Base-by-base conservation (phyloP, 345 rosid genomes). In the Hirschfeldia incana region DNA sequence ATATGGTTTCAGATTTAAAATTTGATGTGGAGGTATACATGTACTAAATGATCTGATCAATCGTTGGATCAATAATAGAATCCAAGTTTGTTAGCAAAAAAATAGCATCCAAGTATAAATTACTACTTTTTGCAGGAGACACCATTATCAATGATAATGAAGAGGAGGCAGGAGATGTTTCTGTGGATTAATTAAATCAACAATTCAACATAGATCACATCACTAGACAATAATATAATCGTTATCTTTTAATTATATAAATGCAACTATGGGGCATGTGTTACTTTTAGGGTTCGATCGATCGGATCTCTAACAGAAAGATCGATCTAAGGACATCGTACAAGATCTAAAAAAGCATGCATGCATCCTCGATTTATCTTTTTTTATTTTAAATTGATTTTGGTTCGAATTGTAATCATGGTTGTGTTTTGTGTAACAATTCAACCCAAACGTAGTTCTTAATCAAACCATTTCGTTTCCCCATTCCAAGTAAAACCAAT, bases 281-380 rank as follows among this genome's bases (percentile, higher is more conserved):
- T 26, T n/a, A n/a, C n/a, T n/a, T 67, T 49, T 4, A 57, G 42
- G 58, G 46, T 17, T 77, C 51, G 75, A 77, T 77, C 51, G 75
- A 77, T 77, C 58, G 33, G 70, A 77, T 77, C 80, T 77, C 55
- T 69, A 69, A 1, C 1, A 13, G 15, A 46, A 61, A 26, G 36
- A 34, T 6, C 8, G 34, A 9, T 33, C 33, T n/a, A 10, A 76
- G 11, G 49, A 44, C 17, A 21, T 33, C 69, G 64, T 9, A 69
- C 55, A 26, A 32, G 69, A 69, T 69, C 80, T 10, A 76, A 39
- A 65, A 65, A 57, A 37, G 37, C 46, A 65, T 65, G 68, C 55
- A 49, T 49, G 55, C 55, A 49, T 13, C 55, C 55, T 49, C 55
- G 16, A 49, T 4, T 4, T 49, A n/a, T 49, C 5, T 16, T 49